Percentiles rank a stretch among this genome's conserved stretches.
Evolutionary conservation across 306 rosid species (phyloP).

Genomic region (Abrus precatorius): DNA sequence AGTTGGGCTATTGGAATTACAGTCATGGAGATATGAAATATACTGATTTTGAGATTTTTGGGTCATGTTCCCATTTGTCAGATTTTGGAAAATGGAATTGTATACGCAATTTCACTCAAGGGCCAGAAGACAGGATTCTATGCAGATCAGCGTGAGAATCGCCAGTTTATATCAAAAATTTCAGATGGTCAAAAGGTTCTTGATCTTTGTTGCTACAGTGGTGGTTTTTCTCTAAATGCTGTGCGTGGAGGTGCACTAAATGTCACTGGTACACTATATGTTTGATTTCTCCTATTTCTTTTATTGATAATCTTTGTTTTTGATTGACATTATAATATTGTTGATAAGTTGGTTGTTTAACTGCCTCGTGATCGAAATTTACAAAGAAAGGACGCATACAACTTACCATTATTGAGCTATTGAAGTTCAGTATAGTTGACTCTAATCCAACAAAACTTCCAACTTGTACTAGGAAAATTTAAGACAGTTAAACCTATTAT

Average conservation of each 20-base stretch:
- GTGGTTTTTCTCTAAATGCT: constrained; percentile 93
- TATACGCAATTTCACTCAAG: constrained; percentile 77
- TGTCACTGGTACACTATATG: constrained; percentile 74
- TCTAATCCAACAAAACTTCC: constrained; percentile 3
- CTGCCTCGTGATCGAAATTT: constrained; percentile 30
- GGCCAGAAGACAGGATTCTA: constrained; percentile 98
- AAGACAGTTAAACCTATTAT: background rate
- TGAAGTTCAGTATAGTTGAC: background rate
- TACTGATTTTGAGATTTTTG: constrained; percentile 27
- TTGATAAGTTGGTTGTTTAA: constrained; percentile 28
- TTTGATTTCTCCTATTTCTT: background rate
- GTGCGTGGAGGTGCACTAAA: constrained; percentile 76
- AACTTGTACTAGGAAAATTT: background rate
- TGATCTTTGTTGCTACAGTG: constrained; percentile 95
- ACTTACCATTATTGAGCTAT: background rate
- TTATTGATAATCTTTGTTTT: constrained; percentile 3
- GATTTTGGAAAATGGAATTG: constrained; percentile 83
- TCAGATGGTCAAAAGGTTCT: constrained; percentile 80
- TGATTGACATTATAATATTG: constrained; percentile 18
- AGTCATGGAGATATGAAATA: constrained; percentile 35
- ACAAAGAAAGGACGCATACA: constrained; percentile 39
- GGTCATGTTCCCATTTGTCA: constrained; percentile 47
- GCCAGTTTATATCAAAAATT: constrained; percentile 79
- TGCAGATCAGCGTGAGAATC: constrained; percentile 95
- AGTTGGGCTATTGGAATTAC: constrained; percentile 29